A percentile compares a stretch with the other conserved stretches of the same genome.
Evolutionary conservation across 257 asterid species (phyloP).

Genomic region (Capsicum pubescens): DNA sequence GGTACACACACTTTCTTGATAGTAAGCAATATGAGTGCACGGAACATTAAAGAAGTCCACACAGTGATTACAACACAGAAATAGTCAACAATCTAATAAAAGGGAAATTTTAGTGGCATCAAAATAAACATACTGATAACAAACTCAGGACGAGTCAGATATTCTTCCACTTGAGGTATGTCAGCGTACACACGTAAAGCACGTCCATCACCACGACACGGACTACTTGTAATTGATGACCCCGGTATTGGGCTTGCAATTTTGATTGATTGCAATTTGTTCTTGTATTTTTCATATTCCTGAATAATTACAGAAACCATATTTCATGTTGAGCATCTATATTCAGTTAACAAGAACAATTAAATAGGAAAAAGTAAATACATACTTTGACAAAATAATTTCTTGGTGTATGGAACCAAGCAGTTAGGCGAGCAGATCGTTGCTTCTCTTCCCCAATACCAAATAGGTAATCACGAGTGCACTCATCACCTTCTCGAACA

Average conservation of each 20-base stretch:
- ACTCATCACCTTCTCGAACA: slow-evolving; percentile 72
- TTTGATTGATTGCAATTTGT: slow-evolving; percentile 52
- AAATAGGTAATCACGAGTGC: slow-evolving; percentile 83
- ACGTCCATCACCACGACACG: slow-evolving; percentile 50
- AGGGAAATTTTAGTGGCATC: slow-evolving; percentile 1
- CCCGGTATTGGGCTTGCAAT: slow-evolving; percentile 43
- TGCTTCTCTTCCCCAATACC: slow-evolving; percentile 94
- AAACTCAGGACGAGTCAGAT: slow-evolving; percentile 87
- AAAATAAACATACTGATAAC: slow-evolving; percentile 58
- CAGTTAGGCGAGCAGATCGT: slow-evolving; percentile 96
- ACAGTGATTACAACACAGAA: slow-evolving; percentile 17
- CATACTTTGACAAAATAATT: slow-evolving; percentile 79
- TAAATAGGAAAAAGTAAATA: slow-evolving; percentile 17
- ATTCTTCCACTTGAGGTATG: slow-evolving; percentile 84
- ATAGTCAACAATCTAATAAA: slow-evolving; percentile 22
- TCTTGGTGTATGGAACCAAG: slow-evolving; percentile 95
- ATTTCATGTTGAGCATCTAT: slow-evolving; percentile 20
- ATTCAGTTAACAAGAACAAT: not conserved
- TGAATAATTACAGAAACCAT: slow-evolving; percentile 34
- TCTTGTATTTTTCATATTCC: slow-evolving; percentile 71
- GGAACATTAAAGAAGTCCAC: slow-evolving; percentile 27
- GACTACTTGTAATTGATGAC: slow-evolving; percentile 51
- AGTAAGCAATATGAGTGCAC: slow-evolving; percentile 6
- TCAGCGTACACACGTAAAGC: slow-evolving; percentile 82
- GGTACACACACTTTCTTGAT: not conserved